These are phyloP conservation scores for Dendrobium huoshanense DNA, from an alignment of 106 monocot genomes.

Conservation along the genomic window DNA sequence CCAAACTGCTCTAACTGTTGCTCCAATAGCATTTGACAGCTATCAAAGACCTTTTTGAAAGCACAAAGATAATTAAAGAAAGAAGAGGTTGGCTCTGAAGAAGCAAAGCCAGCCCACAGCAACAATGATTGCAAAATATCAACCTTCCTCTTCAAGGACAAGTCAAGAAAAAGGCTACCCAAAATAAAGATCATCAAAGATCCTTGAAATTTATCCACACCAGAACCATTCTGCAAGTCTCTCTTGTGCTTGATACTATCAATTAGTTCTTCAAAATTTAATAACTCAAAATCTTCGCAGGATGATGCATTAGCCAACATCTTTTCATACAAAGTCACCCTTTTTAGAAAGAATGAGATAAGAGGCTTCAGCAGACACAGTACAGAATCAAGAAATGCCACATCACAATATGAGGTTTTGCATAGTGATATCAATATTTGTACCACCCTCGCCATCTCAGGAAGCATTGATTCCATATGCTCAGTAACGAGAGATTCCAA, in stretches of 20 bases:
- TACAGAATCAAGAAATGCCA: constrained; percentile 75
- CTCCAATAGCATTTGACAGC: constrained; percentile 39
- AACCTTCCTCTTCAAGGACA: constrained; percentile 52
- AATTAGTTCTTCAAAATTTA: constrained; percentile 80
- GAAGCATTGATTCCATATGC: constrained; percentile 84
- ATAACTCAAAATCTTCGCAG: constrained; percentile 48
- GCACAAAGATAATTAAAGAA: constrained; percentile 52
- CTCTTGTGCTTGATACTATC: constrained; percentile 31
- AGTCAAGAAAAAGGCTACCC: constrained; percentile 55
- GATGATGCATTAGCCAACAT: constrained; percentile 21
- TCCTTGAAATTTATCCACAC: constrained; percentile 26
- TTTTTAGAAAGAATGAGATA: constrained; percentile 60
- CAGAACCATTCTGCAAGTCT: constrained; percentile 17
- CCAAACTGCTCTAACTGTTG: constrained; percentile 39
- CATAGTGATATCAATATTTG: constrained; percentile 75
- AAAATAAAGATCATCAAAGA: constrained; percentile 71
- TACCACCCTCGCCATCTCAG: constrained; percentile 75
- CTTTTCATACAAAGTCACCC: constrained; percentile 27
- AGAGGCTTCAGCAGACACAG: constrained; percentile 62
- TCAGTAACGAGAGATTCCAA: constrained; percentile 69
- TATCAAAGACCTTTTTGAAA: constrained; percentile 60
- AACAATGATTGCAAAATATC: constrained; percentile 53
- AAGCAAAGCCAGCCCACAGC: constrained; percentile 55
- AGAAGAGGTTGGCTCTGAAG: constrained; percentile 48
- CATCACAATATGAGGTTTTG: constrained; percentile 76